phyloP scores from a whole-genome alignment of 805 yeast species.

The Kodamaea nitidulidarum region DNA sequence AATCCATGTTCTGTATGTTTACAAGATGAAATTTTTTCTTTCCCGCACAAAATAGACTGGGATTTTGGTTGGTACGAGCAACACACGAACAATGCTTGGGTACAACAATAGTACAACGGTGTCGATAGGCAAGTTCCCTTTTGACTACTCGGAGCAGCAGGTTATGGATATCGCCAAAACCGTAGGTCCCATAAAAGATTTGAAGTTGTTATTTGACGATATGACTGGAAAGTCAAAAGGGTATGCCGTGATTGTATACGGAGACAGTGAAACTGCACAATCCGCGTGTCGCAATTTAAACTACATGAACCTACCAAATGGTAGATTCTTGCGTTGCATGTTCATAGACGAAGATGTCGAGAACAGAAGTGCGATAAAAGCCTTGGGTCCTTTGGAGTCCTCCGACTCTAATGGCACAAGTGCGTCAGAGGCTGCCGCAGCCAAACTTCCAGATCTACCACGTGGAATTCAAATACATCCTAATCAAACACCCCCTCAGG shows the following conservation, averaged over 20 bases:
- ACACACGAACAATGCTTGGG: conserved; percentile 8
- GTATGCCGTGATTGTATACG: conserved; percentile 80
- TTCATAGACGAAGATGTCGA: conserved; percentile 49
- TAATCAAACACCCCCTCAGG: conserved; percentile 36
- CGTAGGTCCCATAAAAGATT: conserved; percentile 79
- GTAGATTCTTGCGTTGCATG: conserved; percentile 72
- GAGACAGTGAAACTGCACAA: conserved; percentile 79
- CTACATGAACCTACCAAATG: conserved; percentile 59
- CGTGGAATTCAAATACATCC: conserved; percentile 40
- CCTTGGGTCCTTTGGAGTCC: conserved; percentile 8
- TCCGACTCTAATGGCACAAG: conserved; percentile 14
- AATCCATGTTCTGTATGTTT: conserved; percentile 45
- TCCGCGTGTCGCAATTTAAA: conserved; percentile 88
- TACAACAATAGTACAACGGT: conserved; percentile 28
- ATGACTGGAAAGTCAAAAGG: conserved; percentile 90
- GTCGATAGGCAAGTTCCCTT: conserved; percentile 84
- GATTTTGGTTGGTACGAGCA: neutral
- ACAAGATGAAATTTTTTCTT: conserved; percentile 2
- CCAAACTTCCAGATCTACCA: conserved; percentile 37
- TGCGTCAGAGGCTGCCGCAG: conserved; percentile 10
- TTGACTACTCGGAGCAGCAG: conserved; percentile 91
- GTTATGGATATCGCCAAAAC: conserved; percentile 79
- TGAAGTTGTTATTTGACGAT: conserved; percentile 78
- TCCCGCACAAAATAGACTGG: neutral
- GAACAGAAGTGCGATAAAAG: conserved; percentile 9